Conservation (phyloP, 495 filamentous ascomycete genomes). For the Hypoxylon lienhwacheense region DNA sequence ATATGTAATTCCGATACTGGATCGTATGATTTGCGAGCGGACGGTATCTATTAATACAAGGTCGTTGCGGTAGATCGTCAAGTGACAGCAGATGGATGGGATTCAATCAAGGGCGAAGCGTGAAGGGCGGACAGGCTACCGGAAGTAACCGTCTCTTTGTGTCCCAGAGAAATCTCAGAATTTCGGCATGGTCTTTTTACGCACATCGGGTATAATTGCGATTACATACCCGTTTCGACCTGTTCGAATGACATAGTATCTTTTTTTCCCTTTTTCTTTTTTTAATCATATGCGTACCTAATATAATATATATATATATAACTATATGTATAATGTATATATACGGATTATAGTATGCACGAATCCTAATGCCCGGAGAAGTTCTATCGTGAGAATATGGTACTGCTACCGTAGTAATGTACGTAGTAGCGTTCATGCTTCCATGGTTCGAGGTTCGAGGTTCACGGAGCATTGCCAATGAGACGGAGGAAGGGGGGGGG, state of each 20-base stretch:
- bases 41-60: conserved; percentile 18
- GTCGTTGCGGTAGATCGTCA: conserved; percentile 15
- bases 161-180: conserved; percentile 25
- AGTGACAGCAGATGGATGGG: conserved; percentile 17
- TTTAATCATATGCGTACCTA: too few species aligned
- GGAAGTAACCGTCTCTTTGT: conserved; percentile 34
- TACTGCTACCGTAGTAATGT: conserved; percentile 33
- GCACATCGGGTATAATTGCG: conserved; percentile 33
- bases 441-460: conserved; percentile 36
- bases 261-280: neutral
- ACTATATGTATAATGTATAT: too few species aligned
- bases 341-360: conserved; percentile 12
- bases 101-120: too few species aligned
- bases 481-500: too few species aligned
- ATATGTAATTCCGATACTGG: conserved; percentile 29
- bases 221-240: conserved; percentile 31
- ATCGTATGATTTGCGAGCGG: conserved; percentile 29
- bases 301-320: too few species aligned
- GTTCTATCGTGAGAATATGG: conserved; percentile 22
- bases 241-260: conserved; percentile 8
- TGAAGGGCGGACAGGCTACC: conserved; percentile 2
- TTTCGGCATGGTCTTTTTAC: too few species aligned
- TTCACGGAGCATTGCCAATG: conserved; percentile 31
- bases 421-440: conserved; percentile 33
- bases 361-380: conserved; percentile 4